These are phyloP conservation scores for Strobilomyces echinocephalus DNA, from an alignment of 768 basidiomycete species.

Conservation along the genomic window DNA sequence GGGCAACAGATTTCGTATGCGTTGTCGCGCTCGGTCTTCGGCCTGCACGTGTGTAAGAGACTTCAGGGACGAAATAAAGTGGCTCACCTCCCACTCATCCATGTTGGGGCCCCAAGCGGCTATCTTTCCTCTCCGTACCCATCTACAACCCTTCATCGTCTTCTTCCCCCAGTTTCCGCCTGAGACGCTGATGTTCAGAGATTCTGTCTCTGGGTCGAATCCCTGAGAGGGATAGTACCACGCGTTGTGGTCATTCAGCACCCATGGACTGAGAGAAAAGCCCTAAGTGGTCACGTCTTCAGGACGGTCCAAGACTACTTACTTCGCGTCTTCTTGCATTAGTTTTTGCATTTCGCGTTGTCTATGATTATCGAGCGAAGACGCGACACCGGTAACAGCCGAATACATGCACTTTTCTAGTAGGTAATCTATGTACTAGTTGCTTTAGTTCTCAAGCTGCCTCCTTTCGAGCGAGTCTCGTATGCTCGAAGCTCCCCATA, in stretches of 20 bases:
- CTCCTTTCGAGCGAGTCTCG: constrained; percentile 54
- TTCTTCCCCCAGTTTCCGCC: constrained; percentile 87
- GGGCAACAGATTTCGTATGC: constrained; percentile 65
- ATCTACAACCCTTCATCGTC: constrained; percentile 66
- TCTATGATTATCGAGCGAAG: background rate
- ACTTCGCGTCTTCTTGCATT: constrained; percentile 32
- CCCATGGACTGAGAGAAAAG: constrained; percentile 32
- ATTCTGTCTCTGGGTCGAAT: constrained; percentile 59
- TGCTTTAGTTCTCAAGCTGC: constrained; percentile 14
- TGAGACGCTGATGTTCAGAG: constrained; percentile 43
- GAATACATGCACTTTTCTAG: constrained; percentile 1
- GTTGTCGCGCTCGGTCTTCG: constrained; percentile 80
- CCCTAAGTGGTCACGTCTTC: constrained; percentile 5
- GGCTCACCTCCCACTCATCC: constrained; percentile 78
- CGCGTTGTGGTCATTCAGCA: constrained; percentile 65
- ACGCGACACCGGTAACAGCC: constrained; percentile 22
- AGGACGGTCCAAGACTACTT: constrained; percentile 8
- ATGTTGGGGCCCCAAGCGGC: constrained; percentile 78
- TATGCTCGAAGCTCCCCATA: constrained; percentile 85
- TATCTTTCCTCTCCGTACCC: constrained; percentile 79
- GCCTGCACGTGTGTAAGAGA: constrained; percentile 40
- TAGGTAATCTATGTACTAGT: background rate
- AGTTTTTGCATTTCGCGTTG: constrained; percentile 24
- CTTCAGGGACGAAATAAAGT: constrained; percentile 3
- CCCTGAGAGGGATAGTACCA: constrained; percentile 87